These are phyloP conservation scores for Xerocomellus dryophilus DNA, from an alignment of 768 basidiomycete genomes.

Conservation along the genomic window DNA sequence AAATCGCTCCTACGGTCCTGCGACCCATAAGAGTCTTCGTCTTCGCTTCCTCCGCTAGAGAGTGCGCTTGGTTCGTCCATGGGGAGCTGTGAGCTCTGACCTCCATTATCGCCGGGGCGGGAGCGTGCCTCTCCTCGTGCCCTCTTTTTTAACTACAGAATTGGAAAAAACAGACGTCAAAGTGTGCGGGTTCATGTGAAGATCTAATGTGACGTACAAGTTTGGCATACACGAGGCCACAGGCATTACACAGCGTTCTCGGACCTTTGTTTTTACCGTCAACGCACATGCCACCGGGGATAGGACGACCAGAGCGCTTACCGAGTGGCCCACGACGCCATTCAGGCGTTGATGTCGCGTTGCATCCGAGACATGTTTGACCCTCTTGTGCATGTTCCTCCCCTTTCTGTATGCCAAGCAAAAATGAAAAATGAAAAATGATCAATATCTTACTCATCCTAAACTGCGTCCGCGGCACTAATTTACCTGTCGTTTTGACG, in stretches of 20 bases:
- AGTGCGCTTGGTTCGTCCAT: slow-evolving; percentile 24
- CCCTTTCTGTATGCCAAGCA: slow-evolving; percentile 26
- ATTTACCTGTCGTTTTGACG: slow-evolving; percentile 35
- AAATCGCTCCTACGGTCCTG: slow-evolving; percentile 36
- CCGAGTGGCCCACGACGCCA: slow-evolving; percentile 84
- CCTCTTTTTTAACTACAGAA: slow-evolving; percentile 32
- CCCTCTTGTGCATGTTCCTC: slow-evolving; percentile 52
- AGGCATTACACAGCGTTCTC: slow-evolving; percentile 81
- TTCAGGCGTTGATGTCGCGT: slow-evolving; percentile 82
- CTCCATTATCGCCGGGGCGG: slow-evolving; percentile 24
- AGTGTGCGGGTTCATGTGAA: slow-evolving; percentile 14
- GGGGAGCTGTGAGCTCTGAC: slow-evolving; percentile 31
- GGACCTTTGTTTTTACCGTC: slow-evolving; percentile 51
- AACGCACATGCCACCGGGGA: slow-evolving; percentile 23
- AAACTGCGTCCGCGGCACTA: slow-evolving; percentile 27
- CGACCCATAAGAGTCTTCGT: slow-evolving; percentile 34
- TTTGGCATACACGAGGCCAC: slow-evolving; percentile 84
- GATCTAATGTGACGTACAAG: slow-evolving; percentile 51
- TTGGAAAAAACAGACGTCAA: slow-evolving; percentile 23
- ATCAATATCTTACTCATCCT: slow-evolving; percentile 31
- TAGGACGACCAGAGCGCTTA: slow-evolving; percentile 36
- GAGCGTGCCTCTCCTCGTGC: slow-evolving; percentile 33
- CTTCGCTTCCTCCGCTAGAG: slow-evolving; percentile 34
- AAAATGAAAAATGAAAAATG: slow-evolving; percentile 11
- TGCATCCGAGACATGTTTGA: slow-evolving; percentile 79